Evolutionary conservation across 2,329 filamentous ascomycete species (phyloP).

Genomic region (Huntiella abstrusa): DNA sequence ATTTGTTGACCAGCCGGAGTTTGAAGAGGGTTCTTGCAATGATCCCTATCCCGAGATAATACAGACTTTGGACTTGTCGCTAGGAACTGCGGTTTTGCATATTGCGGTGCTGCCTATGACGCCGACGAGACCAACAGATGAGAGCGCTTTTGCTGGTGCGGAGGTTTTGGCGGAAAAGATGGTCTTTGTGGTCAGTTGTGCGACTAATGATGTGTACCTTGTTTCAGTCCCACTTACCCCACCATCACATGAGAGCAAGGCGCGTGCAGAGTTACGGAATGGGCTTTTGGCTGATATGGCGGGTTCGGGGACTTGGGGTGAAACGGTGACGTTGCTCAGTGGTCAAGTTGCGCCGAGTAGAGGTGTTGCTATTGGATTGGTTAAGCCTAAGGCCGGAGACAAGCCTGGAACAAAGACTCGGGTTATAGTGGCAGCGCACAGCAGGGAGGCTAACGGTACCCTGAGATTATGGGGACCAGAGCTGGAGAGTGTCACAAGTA

Average conservation of each 20-base stretch:
- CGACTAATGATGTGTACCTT: constrained; percentile 36
- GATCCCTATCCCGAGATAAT: constrained; percentile 34
- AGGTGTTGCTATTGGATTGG: constrained; percentile 35
- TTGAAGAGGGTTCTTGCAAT: constrained; percentile 33
- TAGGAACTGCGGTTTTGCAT: constrained; percentile 36
- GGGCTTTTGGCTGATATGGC: constrained; percentile 33
- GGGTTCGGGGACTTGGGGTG: constrained; percentile 45
- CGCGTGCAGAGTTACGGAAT: constrained; percentile 30
- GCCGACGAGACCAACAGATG: constrained; percentile 26
- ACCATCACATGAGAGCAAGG: constrained; percentile 40
- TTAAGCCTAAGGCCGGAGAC: constrained; percentile 20
- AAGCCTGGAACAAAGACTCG: constrained; percentile 22
- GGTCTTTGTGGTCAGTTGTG: constrained; percentile 41
- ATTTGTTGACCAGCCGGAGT: constrained; percentile 36
- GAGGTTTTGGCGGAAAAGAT: constrained; percentile 36
- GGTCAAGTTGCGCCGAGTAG: constrained; percentile 35
- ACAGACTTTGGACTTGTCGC: constrained; percentile 41
- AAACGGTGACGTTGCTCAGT: constrained; percentile 33
- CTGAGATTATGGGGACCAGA: constrained; percentile 40
- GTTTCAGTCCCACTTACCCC: constrained; percentile 42
- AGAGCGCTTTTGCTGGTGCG: constrained; percentile 28
- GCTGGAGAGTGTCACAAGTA: constrained; percentile 21
- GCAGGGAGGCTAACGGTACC: constrained; percentile 37
- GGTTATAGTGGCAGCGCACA: constrained; percentile 41
- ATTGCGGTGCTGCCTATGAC: constrained; percentile 36